A percentile compares a stretch with the other conserved stretches of the same genome.
Conservation (phyloP, 2,329 filamentous ascomycete species). For the Aspergillus sclerotialis region DNA sequence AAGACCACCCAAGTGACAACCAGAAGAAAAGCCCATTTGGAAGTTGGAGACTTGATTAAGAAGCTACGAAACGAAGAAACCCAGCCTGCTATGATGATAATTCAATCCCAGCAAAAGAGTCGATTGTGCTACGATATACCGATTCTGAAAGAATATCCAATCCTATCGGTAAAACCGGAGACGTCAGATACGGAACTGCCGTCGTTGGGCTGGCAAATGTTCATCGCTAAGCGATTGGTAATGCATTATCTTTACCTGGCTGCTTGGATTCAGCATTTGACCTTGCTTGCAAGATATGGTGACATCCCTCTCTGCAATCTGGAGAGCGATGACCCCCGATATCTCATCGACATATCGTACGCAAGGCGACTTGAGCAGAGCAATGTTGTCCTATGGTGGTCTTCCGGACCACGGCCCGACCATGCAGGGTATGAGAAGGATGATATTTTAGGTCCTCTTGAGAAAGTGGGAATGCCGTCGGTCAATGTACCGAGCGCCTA, state of each 20-base stretch:
- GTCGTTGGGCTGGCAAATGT: constrained; percentile 86
- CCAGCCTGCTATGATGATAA: constrained; percentile 72
- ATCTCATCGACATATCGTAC: constrained; percentile 93
- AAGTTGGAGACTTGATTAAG: constrained; percentile 81
- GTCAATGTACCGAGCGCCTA: constrained; percentile 93
- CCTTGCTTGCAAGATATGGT: constrained; percentile 81
- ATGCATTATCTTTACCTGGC: constrained; percentile 89
- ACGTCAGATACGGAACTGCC: constrained; percentile 79
- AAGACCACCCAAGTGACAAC: constrained; percentile 83
- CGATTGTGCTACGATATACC: constrained; percentile 80
- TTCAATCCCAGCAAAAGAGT: constrained; percentile 81
- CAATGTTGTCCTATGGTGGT: constrained; percentile 97
- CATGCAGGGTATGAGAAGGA: constrained; percentile 95
- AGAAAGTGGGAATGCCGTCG: constrained; percentile 83
- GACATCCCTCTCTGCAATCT: constrained; percentile 93
- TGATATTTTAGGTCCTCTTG: constrained; percentile 73
- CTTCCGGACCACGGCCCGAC: constrained; percentile 74
- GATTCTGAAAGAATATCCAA: constrained; percentile 73
- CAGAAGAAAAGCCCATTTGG: constrained; percentile 77
- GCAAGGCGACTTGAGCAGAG: constrained; percentile 83
- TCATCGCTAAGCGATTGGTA: constrained; percentile 77
- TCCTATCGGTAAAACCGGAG: constrained; percentile 74
- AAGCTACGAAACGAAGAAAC: constrained; percentile 81
- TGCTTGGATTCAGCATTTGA: constrained; percentile 83
- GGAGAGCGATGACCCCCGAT: constrained; percentile 87